A percentile compares a stretch with the other conserved stretches of the same genome.
These are phyloP conservation scores for Amylostereum areolatum DNA, from an alignment of 1,284 basidiomycete species.

Conservation along the genomic window DNA sequence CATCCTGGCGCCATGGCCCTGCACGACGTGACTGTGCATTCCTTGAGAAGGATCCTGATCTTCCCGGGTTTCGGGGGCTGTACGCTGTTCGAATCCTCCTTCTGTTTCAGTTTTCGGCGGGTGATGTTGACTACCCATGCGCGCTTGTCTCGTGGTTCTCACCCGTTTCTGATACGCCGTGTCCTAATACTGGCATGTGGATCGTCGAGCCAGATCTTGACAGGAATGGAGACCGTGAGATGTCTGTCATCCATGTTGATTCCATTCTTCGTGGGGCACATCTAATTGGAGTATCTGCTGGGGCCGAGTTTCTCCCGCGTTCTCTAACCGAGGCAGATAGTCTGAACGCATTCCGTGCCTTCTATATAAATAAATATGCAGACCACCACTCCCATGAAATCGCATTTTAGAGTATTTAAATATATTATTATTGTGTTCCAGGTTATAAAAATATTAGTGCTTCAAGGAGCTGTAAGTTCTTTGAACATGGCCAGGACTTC, in stretches of 20 bases:
- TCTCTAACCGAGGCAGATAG: neutral
- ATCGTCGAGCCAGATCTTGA: neutral
- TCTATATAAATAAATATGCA: neutral
- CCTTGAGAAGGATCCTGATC: neutral
- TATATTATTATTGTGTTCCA: too few species aligned
- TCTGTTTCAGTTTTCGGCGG: neutral
- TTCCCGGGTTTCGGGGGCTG: neutral
- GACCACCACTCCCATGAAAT: neutral
- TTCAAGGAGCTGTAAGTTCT: too few species aligned
- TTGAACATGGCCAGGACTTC: too few species aligned
- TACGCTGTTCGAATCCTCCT: neutral
- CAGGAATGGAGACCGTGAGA: neutral
- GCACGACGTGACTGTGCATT: neutral
- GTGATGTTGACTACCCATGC: neutral
- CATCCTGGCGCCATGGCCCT: constrained; percentile 2
- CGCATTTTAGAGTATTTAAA: neutral
- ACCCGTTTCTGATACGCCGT: neutral
- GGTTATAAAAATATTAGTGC: too few species aligned
- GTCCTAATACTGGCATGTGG: neutral
- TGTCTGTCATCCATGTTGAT: neutral
- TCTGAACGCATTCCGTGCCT: neutral
- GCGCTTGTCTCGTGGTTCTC: neutral
- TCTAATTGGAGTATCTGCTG: neutral
- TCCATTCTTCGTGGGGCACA: neutral
- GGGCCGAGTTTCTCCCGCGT: neutral